Evolutionary conservation across 225 moss, liverwort and hornwort species (phyloP).

Genomic region (Physcomitrellopsis africana): DNA sequence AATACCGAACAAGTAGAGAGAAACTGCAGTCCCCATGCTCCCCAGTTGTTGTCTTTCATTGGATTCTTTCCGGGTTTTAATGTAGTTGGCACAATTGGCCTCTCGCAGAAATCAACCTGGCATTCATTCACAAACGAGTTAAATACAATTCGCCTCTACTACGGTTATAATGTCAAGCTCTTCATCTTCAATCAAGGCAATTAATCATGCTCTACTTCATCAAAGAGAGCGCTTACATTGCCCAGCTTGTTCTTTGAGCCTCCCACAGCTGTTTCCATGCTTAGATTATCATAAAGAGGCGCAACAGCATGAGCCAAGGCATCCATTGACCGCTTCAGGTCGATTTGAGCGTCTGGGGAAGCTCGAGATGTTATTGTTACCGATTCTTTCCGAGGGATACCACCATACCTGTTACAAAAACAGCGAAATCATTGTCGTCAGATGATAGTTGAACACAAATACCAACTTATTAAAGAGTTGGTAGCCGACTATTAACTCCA

Average conservation of each 20-base stretch:
- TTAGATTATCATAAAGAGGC: constrained; percentile 72
- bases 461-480: not conserved
- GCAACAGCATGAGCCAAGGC: constrained; percentile 64
- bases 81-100: constrained; percentile 64
- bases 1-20: constrained; percentile 72
- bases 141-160: not conserved
- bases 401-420: constrained; percentile 66
- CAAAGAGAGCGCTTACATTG: constrained; percentile 34
- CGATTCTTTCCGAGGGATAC: constrained; percentile 84
- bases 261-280: constrained; percentile 45
- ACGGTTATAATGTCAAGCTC: not conserved
- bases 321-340: constrained; percentile 70
- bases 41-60: constrained; percentile 75
- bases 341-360: constrained; percentile 62
- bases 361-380: constrained; percentile 70
- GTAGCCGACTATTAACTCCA: not conserved
- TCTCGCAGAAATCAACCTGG: constrained; percentile 83
- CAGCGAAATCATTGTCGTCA: not conserved
- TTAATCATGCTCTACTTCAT: too few relatives aligned
- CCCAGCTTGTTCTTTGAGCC: constrained; percentile 25
- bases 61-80: constrained; percentile 76
- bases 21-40: constrained; percentile 79
- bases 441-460: not conserved
- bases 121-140: constrained; percentile 1
- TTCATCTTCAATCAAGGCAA: too few relatives aligned